phyloP scores from a whole-genome alignment of 345 rosid genomes.

The Diplotaxis tenuifolia region DNA sequence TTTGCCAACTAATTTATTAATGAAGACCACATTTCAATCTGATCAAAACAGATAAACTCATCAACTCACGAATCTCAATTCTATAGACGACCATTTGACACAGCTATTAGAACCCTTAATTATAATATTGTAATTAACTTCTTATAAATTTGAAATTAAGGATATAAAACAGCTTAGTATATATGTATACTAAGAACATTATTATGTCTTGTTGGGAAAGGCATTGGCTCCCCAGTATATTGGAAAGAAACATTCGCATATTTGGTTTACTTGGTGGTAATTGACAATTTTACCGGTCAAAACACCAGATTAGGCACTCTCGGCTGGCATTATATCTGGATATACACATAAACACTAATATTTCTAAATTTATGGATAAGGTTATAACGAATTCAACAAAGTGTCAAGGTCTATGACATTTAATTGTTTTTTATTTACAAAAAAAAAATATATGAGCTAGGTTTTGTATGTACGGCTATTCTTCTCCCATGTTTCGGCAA shows the following conservation, averaged over 20 bases:
- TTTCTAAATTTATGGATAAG: conserved; percentile 22
- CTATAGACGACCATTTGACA: conserved; percentile 1
- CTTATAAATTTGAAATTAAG: background rate
- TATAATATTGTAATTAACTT: background rate
- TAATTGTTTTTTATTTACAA: no score
- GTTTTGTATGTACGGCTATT: conserved; percentile 8
- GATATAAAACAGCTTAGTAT: conserved; percentile 3
- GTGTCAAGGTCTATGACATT: conserved; percentile 19
- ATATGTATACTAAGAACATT: background rate
- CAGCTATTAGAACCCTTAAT: conserved; percentile 15
- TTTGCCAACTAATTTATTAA: conserved; percentile 25
- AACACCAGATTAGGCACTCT: background rate
- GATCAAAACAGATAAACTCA: conserved; percentile 17
- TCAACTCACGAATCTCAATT: background rate
- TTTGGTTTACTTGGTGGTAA: conserved; percentile 10
- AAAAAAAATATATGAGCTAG: no score
- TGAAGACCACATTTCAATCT: conserved; percentile 17
- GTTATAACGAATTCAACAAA: conserved; percentile 23
- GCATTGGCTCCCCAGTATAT: conserved; percentile 19
- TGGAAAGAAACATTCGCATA: conserved; percentile 25
- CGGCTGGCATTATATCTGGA: background rate
- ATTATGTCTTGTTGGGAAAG: background rate
- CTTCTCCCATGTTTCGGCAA: conserved; percentile 33
- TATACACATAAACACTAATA: background rate
- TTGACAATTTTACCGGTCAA: conserved; percentile 11